These are phyloP conservation scores for Aspergillus uvarum DNA, from an alignment of 2,329 filamentous ascomycete genomes.

Conservation along the genomic window DNA sequence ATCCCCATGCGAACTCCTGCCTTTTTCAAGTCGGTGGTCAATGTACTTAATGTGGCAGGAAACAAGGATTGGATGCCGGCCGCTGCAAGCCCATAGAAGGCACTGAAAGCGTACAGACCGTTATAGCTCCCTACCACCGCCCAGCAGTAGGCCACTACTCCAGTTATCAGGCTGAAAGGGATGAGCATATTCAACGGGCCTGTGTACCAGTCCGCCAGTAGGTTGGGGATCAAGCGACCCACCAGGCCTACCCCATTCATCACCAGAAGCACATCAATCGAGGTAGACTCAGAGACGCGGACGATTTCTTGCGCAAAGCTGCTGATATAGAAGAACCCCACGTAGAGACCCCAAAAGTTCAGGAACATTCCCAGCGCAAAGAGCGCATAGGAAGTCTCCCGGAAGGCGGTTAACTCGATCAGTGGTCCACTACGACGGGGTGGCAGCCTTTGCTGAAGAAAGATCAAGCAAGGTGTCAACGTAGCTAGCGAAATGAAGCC, in stretches of 20 bases:
- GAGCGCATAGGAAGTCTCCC: slow-evolving; percentile 49
- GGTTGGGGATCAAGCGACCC: slow-evolving; percentile 59
- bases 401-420: slow-evolving; percentile 54
- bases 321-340: slow-evolving; percentile 53
- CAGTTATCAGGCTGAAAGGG: slow-evolving; percentile 47
- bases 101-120: slow-evolving; percentile 62
- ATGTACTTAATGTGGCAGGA: slow-evolving; percentile 59
- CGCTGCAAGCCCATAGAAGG: slow-evolving; percentile 63
- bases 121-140: slow-evolving; percentile 52
- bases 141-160: slow-evolving; percentile 56
- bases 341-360: slow-evolving; percentile 55
- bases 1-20: slow-evolving; percentile 59
- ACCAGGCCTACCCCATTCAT: slow-evolving; percentile 63
- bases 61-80: slow-evolving; percentile 67
- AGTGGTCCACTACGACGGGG: slow-evolving; percentile 52
- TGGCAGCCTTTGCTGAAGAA: slow-evolving; percentile 52
- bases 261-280: slow-evolving; percentile 63
- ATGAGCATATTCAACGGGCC: slow-evolving; percentile 64
- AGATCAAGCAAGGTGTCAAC: slow-evolving; percentile 41
- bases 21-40: slow-evolving; percentile 55
- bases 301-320: slow-evolving; percentile 43
- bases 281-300: slow-evolving; percentile 43
- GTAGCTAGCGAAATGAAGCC: slow-evolving; percentile 59
- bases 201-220: slow-evolving; percentile 56
- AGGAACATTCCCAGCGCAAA: slow-evolving; percentile 46